Evolutionary conservation across 768 basidiomycete species (phyloP).

Genomic region (Russula olivacea): DNA sequence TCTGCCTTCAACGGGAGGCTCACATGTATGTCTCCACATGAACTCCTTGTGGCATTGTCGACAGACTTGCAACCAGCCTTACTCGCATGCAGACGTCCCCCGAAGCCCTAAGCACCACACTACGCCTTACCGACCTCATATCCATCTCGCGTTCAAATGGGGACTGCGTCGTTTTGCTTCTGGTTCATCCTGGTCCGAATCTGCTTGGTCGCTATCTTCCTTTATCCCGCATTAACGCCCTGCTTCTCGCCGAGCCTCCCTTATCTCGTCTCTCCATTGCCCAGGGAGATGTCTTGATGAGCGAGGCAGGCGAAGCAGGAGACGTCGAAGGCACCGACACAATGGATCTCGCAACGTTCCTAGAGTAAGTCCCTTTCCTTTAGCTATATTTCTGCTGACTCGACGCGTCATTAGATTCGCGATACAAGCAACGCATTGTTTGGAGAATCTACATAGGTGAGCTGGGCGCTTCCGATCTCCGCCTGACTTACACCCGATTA

Average conservation of each 20-base stretch:
- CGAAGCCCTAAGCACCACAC: conserved; percentile 48
- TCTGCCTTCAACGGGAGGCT: conserved; percentile 66
- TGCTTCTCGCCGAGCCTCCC: conserved; percentile 51
- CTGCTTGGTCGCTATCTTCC: conserved; percentile 67
- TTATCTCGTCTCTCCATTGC: conserved; percentile 39
- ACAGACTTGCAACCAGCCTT: conserved; percentile 35
- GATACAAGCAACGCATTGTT: conserved; percentile 65
- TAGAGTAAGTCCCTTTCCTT: conserved; percentile 47
- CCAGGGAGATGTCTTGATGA: conserved; percentile 49
- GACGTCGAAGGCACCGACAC: conserved; percentile 58
- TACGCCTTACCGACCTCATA: conserved; percentile 59
- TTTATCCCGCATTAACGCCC: conserved; percentile 56
- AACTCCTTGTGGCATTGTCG: neutral
- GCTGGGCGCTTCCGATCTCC: conserved; percentile 19
- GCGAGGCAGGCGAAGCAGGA: conserved; percentile 43
- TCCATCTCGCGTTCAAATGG: conserved; percentile 60
- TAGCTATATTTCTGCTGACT: conserved; percentile 8
- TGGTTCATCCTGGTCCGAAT: conserved; percentile 66
- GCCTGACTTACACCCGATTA: conserved; percentile 4
- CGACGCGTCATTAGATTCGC: conserved; percentile 47
- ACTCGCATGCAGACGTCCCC: conserved; percentile 43
- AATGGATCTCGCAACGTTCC: conserved; percentile 72
- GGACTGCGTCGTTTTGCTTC: conserved; percentile 64
- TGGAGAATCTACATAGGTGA: conserved; percentile 61
- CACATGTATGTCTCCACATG: conserved; percentile 45